Evolutionary conservation across 2,329 filamentous ascomycete genomes (phyloP).

Genomic region (Tolypocladium endophyticum): DNA sequence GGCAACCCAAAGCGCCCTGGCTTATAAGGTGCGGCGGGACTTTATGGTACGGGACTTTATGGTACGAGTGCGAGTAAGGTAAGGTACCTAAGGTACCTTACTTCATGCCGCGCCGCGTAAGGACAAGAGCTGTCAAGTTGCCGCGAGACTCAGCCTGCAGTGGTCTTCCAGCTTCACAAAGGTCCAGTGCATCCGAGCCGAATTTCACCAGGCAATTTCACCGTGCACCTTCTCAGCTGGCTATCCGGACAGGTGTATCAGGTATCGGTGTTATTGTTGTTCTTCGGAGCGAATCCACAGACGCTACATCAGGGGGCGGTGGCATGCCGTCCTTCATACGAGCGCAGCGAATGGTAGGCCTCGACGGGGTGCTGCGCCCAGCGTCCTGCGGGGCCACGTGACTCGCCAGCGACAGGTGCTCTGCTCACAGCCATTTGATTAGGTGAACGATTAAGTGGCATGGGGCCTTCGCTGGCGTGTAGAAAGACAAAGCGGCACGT

Average conservation of each 20-base stretch:
- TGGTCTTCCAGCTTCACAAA: neutral
- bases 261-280: neutral
- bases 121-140: neutral
- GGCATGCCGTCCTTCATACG: neutral
- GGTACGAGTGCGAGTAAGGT: too few relatives aligned
- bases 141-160: too few relatives aligned
- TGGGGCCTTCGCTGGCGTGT: neutral
- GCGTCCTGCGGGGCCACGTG: slow-evolving; percentile 1
- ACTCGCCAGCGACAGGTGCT: neutral
- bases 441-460: neutral
- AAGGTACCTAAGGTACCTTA: too few relatives aligned
- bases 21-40: too few relatives aligned
- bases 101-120: neutral
- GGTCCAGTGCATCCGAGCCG: neutral
- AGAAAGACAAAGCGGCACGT: neutral
- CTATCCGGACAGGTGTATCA: neutral
- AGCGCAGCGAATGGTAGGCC: neutral
- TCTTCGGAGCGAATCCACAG: neutral
- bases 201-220: neutral
- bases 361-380: neutral
- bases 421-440: neutral
- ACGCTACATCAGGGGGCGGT: neutral
- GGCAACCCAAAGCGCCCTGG: neutral
- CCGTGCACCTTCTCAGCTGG: neutral
- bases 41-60: too few relatives aligned